Conservation (phyloP, 2,329 filamentous ascomycete genomes). For the Botrytis tulipae region DNA sequence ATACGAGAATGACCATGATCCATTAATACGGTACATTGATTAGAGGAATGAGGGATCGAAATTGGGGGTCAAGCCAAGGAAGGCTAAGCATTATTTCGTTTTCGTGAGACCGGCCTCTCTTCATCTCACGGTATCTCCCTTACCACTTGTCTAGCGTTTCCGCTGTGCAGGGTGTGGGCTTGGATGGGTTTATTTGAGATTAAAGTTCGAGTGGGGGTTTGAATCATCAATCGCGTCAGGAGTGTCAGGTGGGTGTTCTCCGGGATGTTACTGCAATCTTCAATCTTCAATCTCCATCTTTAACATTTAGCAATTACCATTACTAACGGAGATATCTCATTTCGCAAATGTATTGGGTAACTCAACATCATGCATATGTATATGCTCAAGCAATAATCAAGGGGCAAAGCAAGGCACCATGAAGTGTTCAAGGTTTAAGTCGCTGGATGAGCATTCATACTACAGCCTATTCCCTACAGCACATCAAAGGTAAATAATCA, state of each 20-base stretch:
- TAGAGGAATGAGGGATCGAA: not conserved
- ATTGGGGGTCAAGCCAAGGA: conserved; percentile 12
- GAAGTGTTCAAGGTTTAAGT: conserved; percentile 17
- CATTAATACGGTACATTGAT: not conserved
- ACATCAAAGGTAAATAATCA: conserved; percentile 8
- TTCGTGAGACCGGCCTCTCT: conserved; percentile 10
- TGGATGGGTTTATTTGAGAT: not conserved
- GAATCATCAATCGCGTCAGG: conserved; percentile 6
- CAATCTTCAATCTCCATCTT: conserved; percentile 8
- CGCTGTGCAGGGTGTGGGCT: conserved; percentile 5
- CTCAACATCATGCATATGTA: conserved; percentile 2
- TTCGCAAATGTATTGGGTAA: conserved; percentile 4
- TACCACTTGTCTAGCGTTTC: conserved; percentile 10
- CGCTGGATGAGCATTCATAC: conserved; percentile 10
- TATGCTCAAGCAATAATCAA: not conserved
- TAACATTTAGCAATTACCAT: not conserved
- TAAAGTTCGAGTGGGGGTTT: conserved; percentile 5
- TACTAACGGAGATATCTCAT: conserved; percentile 11
- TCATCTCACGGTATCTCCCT: conserved; percentile 2
- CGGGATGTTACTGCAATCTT: conserved; percentile 9
- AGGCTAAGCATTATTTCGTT: conserved; percentile 16
- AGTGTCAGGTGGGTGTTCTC: conserved; percentile 18
- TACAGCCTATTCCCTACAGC: not conserved
- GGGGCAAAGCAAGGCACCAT: conserved; percentile 14
- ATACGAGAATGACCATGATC: conserved; percentile 6